phyloP scores from a whole-genome alignment of 2,329 filamentous ascomycete species.

The Fusarium cicatricum region DNA sequence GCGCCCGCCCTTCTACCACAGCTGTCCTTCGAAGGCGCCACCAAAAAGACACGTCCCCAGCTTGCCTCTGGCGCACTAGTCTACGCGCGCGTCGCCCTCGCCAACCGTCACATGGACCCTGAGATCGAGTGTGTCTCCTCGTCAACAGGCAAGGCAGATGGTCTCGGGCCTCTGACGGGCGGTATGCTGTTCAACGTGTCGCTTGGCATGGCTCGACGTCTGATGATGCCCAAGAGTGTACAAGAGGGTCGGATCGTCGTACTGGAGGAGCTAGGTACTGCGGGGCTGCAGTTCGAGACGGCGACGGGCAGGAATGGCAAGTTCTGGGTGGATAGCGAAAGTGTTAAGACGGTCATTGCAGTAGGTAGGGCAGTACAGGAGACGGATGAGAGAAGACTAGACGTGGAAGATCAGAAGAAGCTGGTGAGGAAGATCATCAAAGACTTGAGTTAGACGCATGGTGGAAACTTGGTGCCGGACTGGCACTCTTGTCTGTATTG shows the following conservation, averaged over 20 bases:
- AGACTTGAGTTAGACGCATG: slow-evolving; percentile 56
- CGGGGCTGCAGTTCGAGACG: slow-evolving; percentile 88
- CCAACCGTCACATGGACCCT: slow-evolving; percentile 83
- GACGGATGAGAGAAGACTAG: slow-evolving; percentile 74
- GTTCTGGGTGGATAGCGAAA: slow-evolving; percentile 89
- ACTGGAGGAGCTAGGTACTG: slow-evolving; percentile 78
- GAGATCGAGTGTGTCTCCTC: slow-evolving; percentile 91
- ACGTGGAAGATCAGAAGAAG: slow-evolving; percentile 73
- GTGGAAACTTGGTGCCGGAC: slow-evolving; percentile 16
- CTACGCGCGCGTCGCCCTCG: slow-evolving; percentile 83
- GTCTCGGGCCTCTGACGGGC: slow-evolving; percentile 81
- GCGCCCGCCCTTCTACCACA: slow-evolving; percentile 78
- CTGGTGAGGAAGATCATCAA: slow-evolving; percentile 72
- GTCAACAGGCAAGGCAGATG: slow-evolving; percentile 86
- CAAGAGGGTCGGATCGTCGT: slow-evolving; percentile 73
- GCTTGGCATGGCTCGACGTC: slow-evolving; percentile 79
- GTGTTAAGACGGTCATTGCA: slow-evolving; percentile 73
- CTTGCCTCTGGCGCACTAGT: slow-evolving; percentile 79
- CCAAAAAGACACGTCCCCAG: slow-evolving; percentile 88
- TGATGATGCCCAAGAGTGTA: slow-evolving; percentile 71
- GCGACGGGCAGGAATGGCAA: slow-evolving; percentile 92
- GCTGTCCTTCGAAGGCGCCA: slow-evolving; percentile 90
- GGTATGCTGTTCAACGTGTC: slow-evolving; percentile 90
- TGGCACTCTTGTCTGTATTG: slow-evolving; percentile 33
- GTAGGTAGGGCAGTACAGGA: slow-evolving; percentile 82